phyloP scores from a whole-genome alignment of 1,139 yeast species.

The Saccharomyces hybrid region DNA sequence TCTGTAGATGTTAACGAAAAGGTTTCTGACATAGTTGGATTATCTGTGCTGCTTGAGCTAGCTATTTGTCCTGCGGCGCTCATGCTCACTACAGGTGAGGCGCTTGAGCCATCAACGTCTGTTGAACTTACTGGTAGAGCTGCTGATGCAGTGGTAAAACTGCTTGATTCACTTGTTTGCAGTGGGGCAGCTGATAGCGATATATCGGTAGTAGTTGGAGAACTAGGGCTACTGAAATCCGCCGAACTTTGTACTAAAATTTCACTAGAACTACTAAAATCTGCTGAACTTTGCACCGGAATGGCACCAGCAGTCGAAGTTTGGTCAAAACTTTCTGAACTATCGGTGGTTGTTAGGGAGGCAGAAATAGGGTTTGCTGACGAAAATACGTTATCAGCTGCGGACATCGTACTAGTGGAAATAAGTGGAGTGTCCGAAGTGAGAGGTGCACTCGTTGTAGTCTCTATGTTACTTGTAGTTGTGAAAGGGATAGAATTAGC shows the following conservation, averaged over 20 bases:
- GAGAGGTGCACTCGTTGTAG: neutral
- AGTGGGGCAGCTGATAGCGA: neutral
- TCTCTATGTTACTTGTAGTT: slow-evolving; percentile 2
- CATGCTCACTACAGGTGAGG: too few species aligned
- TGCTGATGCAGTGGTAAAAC: neutral
- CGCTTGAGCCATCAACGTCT: too few species aligned
- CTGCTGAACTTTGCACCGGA: neutral
- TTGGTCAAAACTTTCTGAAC: neutral
- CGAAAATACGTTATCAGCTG: neutral
- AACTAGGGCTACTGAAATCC: neutral
- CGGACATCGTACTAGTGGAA: neutral
- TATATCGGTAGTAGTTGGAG: neutral
- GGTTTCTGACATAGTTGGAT: neutral
- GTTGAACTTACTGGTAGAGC: neutral
- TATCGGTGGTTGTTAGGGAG: neutral
- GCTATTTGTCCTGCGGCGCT: too few species aligned
- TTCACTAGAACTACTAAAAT: neutral
- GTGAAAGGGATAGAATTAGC: neutral
- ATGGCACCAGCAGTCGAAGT: neutral
- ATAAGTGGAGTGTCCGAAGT: slow-evolving; percentile 3
- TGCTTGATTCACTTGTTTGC: neutral
- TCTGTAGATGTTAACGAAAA: neutral
- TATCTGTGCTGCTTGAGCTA: too few species aligned
- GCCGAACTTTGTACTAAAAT: neutral
- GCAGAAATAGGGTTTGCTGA: neutral